These are phyloP conservation scores for Macrophomina phaseolina DNA, from an alignment of 2,329 filamentous ascomycete genomes.

Conservation along the genomic window DNA sequence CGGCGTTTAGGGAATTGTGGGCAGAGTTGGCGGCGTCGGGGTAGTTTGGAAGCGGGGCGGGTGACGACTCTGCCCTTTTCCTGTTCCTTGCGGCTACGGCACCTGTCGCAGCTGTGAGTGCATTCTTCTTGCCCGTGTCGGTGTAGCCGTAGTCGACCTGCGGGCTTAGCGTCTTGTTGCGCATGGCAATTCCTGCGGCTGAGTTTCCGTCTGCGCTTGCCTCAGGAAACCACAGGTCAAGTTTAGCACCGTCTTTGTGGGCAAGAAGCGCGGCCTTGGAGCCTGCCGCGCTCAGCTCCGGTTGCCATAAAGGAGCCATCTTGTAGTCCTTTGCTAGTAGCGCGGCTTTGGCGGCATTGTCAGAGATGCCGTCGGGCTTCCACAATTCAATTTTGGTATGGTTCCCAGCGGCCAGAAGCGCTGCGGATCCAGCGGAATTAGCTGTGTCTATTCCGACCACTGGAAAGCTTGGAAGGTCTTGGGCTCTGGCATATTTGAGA, in stretches of 20 bases:
- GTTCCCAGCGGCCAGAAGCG: slow-evolving; percentile 74
- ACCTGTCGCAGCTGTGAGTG: slow-evolving; percentile 76
- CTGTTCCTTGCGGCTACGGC: slow-evolving; percentile 67
- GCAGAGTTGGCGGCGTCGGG: slow-evolving; percentile 66
- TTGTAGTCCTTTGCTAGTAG: slow-evolving; percentile 65
- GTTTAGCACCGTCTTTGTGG: slow-evolving; percentile 57
- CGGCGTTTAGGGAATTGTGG: slow-evolving; percentile 74
- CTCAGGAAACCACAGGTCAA: slow-evolving; percentile 59
- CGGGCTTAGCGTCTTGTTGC: slow-evolving; percentile 55
- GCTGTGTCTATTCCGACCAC: slow-evolving; percentile 64
- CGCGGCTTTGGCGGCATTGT: slow-evolving; percentile 64
- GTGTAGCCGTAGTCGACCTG: slow-evolving; percentile 55
- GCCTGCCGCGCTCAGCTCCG: slow-evolving; percentile 67
- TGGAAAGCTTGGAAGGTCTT: slow-evolving; percentile 77
- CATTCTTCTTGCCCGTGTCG: slow-evolving; percentile 64
- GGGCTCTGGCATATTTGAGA: slow-evolving; percentile 73
- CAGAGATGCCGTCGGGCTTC: slow-evolving; percentile 66
- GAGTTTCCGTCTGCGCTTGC: slow-evolving; percentile 64
- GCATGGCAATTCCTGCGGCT: slow-evolving; percentile 72
- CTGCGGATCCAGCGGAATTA: slow-evolving; percentile 74
- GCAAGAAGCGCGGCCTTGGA: slow-evolving; percentile 78
- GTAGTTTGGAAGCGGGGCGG: slow-evolving; percentile 51
- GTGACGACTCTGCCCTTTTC: slow-evolving; percentile 68
- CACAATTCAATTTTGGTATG: slow-evolving; percentile 69
- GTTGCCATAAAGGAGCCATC: slow-evolving; percentile 67